Percentiles rank a stretch among this genome's conserved stretches.
These are phyloP conservation scores for Blastocladiella britannica DNA, from an alignment of 192 early-diverging fungal genomes.

Conservation along the genomic window DNA sequence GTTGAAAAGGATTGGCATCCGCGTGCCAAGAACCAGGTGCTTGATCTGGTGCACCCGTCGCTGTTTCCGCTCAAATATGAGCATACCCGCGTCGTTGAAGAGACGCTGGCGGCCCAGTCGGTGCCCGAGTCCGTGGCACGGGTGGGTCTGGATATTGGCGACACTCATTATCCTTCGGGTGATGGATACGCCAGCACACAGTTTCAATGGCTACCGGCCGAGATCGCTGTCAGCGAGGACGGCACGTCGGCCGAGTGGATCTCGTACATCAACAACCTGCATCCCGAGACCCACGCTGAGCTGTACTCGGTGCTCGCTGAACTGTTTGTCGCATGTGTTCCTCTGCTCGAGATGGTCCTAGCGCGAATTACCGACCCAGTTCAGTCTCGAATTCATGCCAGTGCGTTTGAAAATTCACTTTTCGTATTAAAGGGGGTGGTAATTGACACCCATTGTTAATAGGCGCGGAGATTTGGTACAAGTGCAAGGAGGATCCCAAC, in stretches of 20 bases:
- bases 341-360: conserved; percentile 36
- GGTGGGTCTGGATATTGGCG: too few relatives aligned
- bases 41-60: conserved; percentile 29
- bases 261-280: conserved; percentile 60
- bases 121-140: too few relatives aligned
- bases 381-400: not conserved
- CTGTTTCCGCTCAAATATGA: conserved; percentile 19
- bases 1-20: conserved; percentile 21
- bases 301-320: conserved; percentile 27
- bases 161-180: too few relatives aligned
- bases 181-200: too few relatives aligned
- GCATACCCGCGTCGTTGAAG: not conserved
- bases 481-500: too few relatives aligned
- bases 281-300: conserved; percentile 22
- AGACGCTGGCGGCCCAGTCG: too few relatives aligned
- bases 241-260: conserved; percentile 16
- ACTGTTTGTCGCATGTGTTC: conserved; percentile 32
- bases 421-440: too few relatives aligned
- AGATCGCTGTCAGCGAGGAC: conserved; percentile 25
- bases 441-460: too few relatives aligned
- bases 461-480: too few relatives aligned
- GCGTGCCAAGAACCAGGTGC: conserved; percentile 21
- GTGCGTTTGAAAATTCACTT: too few relatives aligned
- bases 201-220: conserved; percentile 47
- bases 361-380: not conserved